Percentiles rank a stretch among this genome's conserved stretches.
Conservation (phyloP, 2,329 filamentous ascomycete species). For the Proliferodiscus dingleyae region DNA sequence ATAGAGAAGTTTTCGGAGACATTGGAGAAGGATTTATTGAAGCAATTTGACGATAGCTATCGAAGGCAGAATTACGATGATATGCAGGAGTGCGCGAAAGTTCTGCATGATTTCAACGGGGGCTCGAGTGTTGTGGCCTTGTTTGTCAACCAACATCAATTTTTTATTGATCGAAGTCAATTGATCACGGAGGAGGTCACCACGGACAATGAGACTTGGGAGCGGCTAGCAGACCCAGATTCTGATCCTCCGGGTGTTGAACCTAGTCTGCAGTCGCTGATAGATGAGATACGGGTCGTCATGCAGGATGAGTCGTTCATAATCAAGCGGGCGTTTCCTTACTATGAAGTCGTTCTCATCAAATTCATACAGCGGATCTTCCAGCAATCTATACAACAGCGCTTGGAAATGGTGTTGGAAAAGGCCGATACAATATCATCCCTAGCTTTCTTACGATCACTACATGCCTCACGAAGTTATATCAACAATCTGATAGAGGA, state of each 20-base stretch:
- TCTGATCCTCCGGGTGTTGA: constrained; percentile 87
- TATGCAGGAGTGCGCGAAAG: constrained; percentile 95
- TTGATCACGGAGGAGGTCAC: constrained; percentile 68
- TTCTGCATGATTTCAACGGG: constrained; percentile 92
- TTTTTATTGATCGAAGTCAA: constrained; percentile 96
- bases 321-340: constrained; percentile 94
- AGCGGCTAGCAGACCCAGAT: constrained; percentile 89
- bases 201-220: constrained; percentile 65
- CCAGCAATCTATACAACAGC: constrained; percentile 95
- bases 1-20: constrained; percentile 97
- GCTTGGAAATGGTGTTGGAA: constrained; percentile 90
- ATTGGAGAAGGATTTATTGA: constrained; percentile 88
- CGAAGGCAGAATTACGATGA: constrained; percentile 92
- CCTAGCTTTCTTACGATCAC: constrained; percentile 80
- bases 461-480: constrained; percentile 87
- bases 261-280: constrained; percentile 81
- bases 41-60: constrained; percentile 97
- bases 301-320: constrained; percentile 97
- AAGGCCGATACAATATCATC: constrained; percentile 91
- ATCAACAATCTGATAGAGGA: constrained; percentile 87
- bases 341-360: constrained; percentile 86
- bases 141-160: constrained; percentile 98
- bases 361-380: constrained; percentile 96
- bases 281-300: constrained; percentile 92
- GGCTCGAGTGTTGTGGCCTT: constrained; percentile 91